Evolutionary conservation across 2,329 filamentous ascomycete genomes (phyloP).

Genomic region (Ophiostoma quercus): DNA sequence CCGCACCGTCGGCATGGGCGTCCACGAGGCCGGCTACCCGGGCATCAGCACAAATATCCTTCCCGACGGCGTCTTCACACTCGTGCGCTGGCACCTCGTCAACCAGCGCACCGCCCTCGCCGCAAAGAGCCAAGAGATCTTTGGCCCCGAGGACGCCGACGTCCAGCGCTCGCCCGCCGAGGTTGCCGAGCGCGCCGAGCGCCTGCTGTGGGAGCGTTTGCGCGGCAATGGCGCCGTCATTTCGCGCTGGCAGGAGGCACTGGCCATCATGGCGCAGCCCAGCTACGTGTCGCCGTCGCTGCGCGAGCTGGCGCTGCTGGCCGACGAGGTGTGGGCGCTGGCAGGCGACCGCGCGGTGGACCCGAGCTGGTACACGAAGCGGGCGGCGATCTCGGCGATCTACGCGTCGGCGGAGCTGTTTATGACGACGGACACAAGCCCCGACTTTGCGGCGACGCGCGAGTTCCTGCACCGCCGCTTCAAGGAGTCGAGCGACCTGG

Average conservation of each 20-base stretch:
- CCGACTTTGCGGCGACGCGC: constrained; percentile 69
- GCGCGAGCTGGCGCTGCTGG: constrained; percentile 70
- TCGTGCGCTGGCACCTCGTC: constrained; percentile 73
- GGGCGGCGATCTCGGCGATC: constrained; percentile 50
- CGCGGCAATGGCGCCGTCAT: constrained; percentile 68
- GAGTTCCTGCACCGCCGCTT: constrained; percentile 73
- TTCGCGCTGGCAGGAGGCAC: constrained; percentile 80
- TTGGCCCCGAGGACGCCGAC: constrained; percentile 31
- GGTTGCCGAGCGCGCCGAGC: constrained; percentile 61
- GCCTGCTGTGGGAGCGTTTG: constrained; percentile 70
- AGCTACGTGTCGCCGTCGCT: constrained; percentile 70
- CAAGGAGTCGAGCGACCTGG: constrained; percentile 60
- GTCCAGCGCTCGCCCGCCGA: constrained; percentile 30
- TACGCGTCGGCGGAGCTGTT: constrained; percentile 78
- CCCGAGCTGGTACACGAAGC: constrained; percentile 75
- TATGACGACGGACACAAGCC: constrained; percentile 82
- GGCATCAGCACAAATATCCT: constrained; percentile 82
- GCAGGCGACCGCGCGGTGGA: constrained; percentile 79
- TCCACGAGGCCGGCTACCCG: constrained; percentile 77
- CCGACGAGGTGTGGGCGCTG: constrained; percentile 90
- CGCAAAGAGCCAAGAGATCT: constrained; percentile 36
- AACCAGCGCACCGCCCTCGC: constrained; percentile 59
- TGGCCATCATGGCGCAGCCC: constrained; percentile 85
- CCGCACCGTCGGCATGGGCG: constrained; percentile 67
- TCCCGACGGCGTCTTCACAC: constrained; percentile 70